Base-by-base conservation (phyloP, 1,284 basidiomycete species). In the Cryptococcus sp. region DNA sequence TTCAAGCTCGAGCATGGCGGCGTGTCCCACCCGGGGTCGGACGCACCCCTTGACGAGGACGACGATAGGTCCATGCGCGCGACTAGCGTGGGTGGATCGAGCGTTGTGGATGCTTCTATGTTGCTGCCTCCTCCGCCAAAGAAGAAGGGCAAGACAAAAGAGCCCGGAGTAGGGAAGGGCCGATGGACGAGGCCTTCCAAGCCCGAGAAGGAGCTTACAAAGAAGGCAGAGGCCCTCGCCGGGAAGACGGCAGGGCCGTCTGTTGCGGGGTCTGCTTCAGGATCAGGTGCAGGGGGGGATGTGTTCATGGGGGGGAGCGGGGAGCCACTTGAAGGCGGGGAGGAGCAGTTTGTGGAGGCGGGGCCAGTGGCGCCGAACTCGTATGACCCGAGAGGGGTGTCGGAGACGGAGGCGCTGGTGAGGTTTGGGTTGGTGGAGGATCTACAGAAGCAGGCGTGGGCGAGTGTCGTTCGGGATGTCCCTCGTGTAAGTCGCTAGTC, bases 391-490 rank as follows among this genome's bases (percentile, higher is more conserved):
- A 49, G 71, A 33, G 72, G 73, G 20, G 61, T 74, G 4, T 67
- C 63, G n/a, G 72, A 73, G 56, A 36, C 46, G 2, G 73, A 75
- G 47, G 73, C 73, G 23, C 57, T 56, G 28, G 62, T 71, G 9
- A 57, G 72, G n/a, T 61, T 67, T 20, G 63, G 57, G 9, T 53
- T 71, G 7, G 75, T 93, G 39, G 89, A 93, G 70, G 90, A 93
- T 66, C 80, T 88, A 2, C 90, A 92, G 76, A 82, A 84, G 60
- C 89, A 89, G 74, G 87, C 89, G 9, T 94, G 91, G 91, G 85
- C 85, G 23, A 86, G 85, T 63, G 90, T 94, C 50, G 89, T 88
- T 2, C 82, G 86, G 65, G 91, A 94, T 68, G 83, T 93, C 37
- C 85, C 86, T 21, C 91, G 87, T 81, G 91, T 89, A 66, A 58